A percentile compares a stretch with the other conserved stretches of the same genome.
Evolutionary conservation across 768 basidiomycete species (phyloP).

Genomic region (Amanita subjunquillea): DNA sequence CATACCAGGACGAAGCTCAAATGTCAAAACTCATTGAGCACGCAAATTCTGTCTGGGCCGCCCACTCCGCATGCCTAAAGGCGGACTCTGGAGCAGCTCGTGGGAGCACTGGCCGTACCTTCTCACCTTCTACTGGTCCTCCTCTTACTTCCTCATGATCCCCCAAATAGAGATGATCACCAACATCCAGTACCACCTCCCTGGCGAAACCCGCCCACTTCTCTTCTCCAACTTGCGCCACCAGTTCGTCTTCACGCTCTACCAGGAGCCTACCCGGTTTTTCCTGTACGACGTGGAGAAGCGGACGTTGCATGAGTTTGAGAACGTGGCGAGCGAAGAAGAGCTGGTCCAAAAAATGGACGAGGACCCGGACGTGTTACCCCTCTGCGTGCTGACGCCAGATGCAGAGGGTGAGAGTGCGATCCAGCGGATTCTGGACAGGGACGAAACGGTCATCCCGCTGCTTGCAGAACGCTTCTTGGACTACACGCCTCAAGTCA

Average conservation of each 20-base stretch:
- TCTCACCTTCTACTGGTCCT: constrained; percentile 21
- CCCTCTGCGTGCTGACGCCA: constrained; percentile 9
- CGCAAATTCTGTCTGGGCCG: constrained; percentile 17
- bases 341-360: constrained; percentile 10
- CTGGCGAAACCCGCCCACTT: constrained; percentile 21
- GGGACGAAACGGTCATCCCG: constrained; percentile 22
- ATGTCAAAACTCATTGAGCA: constrained; percentile 7
- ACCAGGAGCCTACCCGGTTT: constrained; percentile 10
- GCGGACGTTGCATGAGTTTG: constrained; percentile 8
- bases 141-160: constrained; percentile 24
- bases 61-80: constrained; percentile 12
- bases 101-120: constrained; percentile 21
- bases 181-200: constrained; percentile 20
- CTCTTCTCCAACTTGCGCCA: constrained; percentile 16
- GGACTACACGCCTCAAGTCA: constrained; percentile 18
- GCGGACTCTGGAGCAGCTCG: constrained; percentile 20
- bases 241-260: constrained; percentile 15
- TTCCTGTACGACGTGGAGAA: constrained; percentile 10
- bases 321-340: constrained; percentile 8
- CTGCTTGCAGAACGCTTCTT: constrained; percentile 19
- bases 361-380: constrained; percentile 7
- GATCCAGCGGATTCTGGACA: constrained; percentile 16
- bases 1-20: constrained; percentile 1
- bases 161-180: constrained; percentile 26
- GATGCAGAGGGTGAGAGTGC: constrained; percentile 18